phyloP scores from a whole-genome alignment of 805 yeast genomes.

The Maudiozyma serrabonitensis region DNA sequence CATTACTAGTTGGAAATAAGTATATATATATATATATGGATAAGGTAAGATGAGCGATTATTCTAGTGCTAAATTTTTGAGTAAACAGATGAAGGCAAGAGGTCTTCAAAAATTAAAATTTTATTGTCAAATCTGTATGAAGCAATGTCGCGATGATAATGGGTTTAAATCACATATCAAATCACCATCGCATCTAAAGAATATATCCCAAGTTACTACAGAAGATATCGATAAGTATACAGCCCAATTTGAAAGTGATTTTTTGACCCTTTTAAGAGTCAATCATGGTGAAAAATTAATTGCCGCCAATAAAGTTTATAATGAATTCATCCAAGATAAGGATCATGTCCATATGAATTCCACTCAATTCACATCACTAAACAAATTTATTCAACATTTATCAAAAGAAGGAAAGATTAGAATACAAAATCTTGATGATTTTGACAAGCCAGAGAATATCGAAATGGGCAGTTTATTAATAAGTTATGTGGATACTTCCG shows the following conservation, averaged over 20 bases:
- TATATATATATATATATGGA: too few relatives aligned
- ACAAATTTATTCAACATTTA: slow-evolving; percentile 56
- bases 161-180: slow-evolving; percentile 87
- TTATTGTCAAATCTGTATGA: slow-evolving; percentile 86
- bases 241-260: slow-evolving; percentile 48
- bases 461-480: slow-evolving; percentile 35
- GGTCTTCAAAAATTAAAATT: slow-evolving; percentile 81
- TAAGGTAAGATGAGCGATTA: slow-evolving; percentile 32
- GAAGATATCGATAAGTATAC: slow-evolving; percentile 52
- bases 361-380: slow-evolving; percentile 66
- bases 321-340: slow-evolving; percentile 74
- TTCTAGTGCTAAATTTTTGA: slow-evolving; percentile 59
- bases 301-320: slow-evolving; percentile 79
- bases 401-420: slow-evolving; percentile 46
- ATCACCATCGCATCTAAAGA: slow-evolving; percentile 67
- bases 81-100: slow-evolving; percentile 67
- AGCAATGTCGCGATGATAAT: slow-evolving; percentile 93
- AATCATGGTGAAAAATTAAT: slow-evolving; percentile 76
- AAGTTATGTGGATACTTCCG: slow-evolving; percentile 47
- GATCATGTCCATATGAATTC: slow-evolving; percentile 88
- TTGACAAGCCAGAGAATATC: slow-evolving; percentile 24
- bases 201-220: slow-evolving; percentile 40
- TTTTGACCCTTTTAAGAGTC: slow-evolving; percentile 48
- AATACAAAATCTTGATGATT: slow-evolving; percentile 36
- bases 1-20: too few relatives aligned